Percentiles rank a stretch among this genome's conserved stretches.
phyloP scores from a whole-genome alignment of 1,284 basidiomycete genomes.

The Mixia osmundae region DNA sequence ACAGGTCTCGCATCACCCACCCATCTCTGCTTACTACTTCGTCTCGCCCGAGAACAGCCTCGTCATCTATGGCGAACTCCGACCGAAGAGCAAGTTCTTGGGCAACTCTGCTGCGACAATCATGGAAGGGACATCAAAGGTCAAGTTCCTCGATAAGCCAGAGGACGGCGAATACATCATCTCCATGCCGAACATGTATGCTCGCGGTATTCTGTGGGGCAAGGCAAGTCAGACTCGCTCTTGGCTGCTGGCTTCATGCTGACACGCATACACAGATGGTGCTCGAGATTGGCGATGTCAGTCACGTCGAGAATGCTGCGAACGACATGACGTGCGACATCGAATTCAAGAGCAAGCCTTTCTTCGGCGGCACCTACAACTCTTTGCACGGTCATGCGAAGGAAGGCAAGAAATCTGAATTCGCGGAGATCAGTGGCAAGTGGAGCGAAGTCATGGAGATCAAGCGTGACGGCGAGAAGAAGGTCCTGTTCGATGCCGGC shows the following conservation, averaged over 20 bases:
- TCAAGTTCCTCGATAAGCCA: constrained; percentile 49
- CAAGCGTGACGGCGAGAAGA: constrained; percentile 48
- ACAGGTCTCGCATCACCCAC: constrained; percentile 72
- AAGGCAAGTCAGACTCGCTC: constrained; percentile 25
- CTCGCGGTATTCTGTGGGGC: constrained; percentile 86
- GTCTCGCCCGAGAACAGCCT: constrained; percentile 66
- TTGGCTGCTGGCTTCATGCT: background rate
- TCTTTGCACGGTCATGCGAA: constrained; percentile 60
- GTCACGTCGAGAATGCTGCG: constrained; percentile 58
- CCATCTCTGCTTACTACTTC: constrained; percentile 92
- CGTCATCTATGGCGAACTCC: constrained; percentile 69
- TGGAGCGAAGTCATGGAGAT: constrained; percentile 87
- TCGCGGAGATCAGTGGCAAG: constrained; percentile 69
- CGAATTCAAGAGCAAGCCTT: constrained; percentile 98
- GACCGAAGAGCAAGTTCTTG: constrained; percentile 85
- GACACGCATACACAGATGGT: constrained; percentile 39
- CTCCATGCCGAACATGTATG: constrained; percentile 95
- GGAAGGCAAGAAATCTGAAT: constrained; percentile 32
- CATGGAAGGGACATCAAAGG: constrained; percentile 19
- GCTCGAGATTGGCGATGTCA: constrained; percentile 77
- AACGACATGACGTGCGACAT: constrained; percentile 55
- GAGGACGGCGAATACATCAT: constrained; percentile 78
- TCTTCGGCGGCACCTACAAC: constrained; percentile 93
- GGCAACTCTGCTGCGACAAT: constrained; percentile 85
- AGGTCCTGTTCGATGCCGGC: constrained; percentile 60